phyloP scores from a whole-genome alignment of 1,284 basidiomycete genomes.

The Coniferiporia sulphurascens region DNA sequence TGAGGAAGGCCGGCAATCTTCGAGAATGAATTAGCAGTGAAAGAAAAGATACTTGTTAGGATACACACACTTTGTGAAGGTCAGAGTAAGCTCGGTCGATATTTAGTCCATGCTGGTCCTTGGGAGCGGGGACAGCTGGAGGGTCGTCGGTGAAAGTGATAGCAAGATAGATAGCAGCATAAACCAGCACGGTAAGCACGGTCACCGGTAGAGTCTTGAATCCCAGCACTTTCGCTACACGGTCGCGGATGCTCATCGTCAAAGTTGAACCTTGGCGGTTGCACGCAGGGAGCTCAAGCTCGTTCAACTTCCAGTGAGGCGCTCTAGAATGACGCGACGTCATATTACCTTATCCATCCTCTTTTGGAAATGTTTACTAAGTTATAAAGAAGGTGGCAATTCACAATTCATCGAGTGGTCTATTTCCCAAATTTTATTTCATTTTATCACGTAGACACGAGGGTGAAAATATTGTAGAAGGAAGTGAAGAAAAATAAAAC shows the following conservation, averaged over 20 bases:
- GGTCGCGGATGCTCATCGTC: constrained; percentile 14
- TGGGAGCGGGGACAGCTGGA: constrained; percentile 37
- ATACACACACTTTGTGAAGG: constrained; percentile 46
- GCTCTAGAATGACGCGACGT: too few relatives aligned
- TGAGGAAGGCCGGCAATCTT: constrained; percentile 67
- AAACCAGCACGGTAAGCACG: constrained; percentile 45
- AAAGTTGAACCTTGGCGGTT: background rate
- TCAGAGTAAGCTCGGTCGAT: constrained; percentile 56
- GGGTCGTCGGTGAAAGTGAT: constrained; percentile 53
- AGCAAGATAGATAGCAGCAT: constrained; percentile 46
- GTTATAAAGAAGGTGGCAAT: too few relatives aligned
- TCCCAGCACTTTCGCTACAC: constrained; percentile 24
- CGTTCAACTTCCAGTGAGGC: too few relatives aligned
- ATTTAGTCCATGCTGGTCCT: constrained; percentile 46
- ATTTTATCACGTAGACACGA: too few relatives aligned
- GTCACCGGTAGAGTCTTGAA: constrained; percentile 47
- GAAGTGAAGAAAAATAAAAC: too few relatives aligned
- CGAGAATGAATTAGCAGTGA: background rate
- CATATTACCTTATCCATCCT: too few relatives aligned
- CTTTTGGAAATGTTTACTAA: too few relatives aligned
- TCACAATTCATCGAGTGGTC: too few relatives aligned
- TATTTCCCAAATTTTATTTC: too few relatives aligned
- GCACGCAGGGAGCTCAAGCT: too few relatives aligned
- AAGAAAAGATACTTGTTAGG: background rate
- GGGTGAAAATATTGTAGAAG: too few relatives aligned